A percentile compares a stretch with the other conserved stretches of the same genome.
phyloP scores from a whole-genome alignment of 2,329 filamentous ascomycete genomes.

The Torrubiella hemipterigena region DNA sequence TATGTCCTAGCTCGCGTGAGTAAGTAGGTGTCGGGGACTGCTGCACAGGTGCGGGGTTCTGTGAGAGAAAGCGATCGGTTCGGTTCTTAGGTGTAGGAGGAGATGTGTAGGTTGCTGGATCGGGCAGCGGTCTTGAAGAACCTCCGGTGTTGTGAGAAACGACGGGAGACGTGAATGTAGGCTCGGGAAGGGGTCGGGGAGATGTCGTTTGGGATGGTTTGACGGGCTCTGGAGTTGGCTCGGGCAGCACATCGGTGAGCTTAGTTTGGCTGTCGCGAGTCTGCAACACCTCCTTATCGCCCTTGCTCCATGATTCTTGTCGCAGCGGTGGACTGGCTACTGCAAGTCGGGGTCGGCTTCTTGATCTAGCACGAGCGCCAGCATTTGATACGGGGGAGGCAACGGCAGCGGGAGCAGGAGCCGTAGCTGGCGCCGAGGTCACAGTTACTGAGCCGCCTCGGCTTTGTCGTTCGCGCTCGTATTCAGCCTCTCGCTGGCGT shows the following conservation, averaged over 20 bases:
- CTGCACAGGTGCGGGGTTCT: constrained; percentile 36
- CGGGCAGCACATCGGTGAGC: constrained; percentile 10
- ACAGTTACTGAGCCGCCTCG: constrained; percentile 26
- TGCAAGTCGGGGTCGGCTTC: constrained; percentile 21
- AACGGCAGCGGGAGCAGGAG: background rate
- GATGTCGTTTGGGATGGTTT: constrained; percentile 14
- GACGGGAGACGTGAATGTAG: constrained; percentile 14
- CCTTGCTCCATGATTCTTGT: constrained; percentile 50
- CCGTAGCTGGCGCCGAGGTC: constrained; percentile 1
- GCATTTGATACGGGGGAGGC: constrained; percentile 5
- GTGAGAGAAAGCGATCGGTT: constrained; percentile 45
- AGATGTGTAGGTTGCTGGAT: constrained; percentile 26
- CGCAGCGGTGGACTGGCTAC: constrained; percentile 33
- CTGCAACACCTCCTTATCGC: constrained; percentile 53
- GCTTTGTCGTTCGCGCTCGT: constrained; percentile 44
- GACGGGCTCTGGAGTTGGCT: constrained; percentile 6
- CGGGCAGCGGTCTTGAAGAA: constrained; percentile 37
- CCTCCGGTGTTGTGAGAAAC: constrained; percentile 25
- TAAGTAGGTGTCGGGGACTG: constrained; percentile 34
- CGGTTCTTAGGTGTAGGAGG: constrained; percentile 25
- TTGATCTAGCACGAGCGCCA: constrained; percentile 23
- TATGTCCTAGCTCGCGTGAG: constrained; percentile 40
- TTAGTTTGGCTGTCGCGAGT: constrained; percentile 33
- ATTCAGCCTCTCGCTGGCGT: constrained; percentile 50
- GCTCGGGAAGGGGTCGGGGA: constrained; percentile 31